A percentile compares a stretch with the other conserved stretches of the same genome.
These are phyloP conservation scores for Allium fistulosum DNA, from an alignment of 106 monocot genomes.

Conservation along the genomic window DNA sequence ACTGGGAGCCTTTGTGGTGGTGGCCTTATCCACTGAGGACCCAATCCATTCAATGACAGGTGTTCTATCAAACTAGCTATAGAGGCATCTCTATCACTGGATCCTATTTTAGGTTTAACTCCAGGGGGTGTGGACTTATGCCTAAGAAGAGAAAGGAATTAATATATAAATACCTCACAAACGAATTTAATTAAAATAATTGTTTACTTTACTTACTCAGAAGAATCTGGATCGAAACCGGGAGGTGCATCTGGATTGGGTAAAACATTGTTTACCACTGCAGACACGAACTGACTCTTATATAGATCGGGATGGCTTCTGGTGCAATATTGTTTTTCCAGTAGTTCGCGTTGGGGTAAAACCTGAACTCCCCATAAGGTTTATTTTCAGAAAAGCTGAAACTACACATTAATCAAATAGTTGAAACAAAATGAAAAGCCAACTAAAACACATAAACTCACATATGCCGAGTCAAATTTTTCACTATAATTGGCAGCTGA, in stretches of 20 bases:
- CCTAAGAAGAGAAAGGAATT: conserved; percentile 29
- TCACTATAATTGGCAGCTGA: conserved; percentile 62
- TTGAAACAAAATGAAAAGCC: background rate
- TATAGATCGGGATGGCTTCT: conserved; percentile 17
- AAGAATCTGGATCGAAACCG: conserved; percentile 27
- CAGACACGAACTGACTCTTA: conserved; percentile 27
- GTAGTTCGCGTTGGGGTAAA: conserved; percentile 43
- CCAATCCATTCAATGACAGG: conserved; percentile 43
- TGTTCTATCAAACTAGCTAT: conserved; percentile 54
- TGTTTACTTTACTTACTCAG: conserved; percentile 36
- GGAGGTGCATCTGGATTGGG: conserved; percentile 53
- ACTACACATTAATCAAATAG: background rate
- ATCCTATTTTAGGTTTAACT: conserved; percentile 52
- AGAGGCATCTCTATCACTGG: conserved; percentile 52
- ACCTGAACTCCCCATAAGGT: conserved; percentile 20
- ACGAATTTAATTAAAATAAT: no score
- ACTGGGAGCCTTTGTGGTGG: conserved; percentile 73
- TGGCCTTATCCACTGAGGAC: conserved; percentile 88
- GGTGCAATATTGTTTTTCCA: conserved; percentile 29
- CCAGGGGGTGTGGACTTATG: conserved; percentile 21
- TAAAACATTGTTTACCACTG: conserved; percentile 51
- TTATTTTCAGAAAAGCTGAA: background rate
- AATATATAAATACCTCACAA: background rate
- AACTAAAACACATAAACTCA: conserved; percentile 26
- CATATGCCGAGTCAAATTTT: conserved; percentile 66